phyloP scores from a whole-genome alignment of 2,329 filamentous ascomycete genomes.

The Gaeumannomyces sp. region DNA sequence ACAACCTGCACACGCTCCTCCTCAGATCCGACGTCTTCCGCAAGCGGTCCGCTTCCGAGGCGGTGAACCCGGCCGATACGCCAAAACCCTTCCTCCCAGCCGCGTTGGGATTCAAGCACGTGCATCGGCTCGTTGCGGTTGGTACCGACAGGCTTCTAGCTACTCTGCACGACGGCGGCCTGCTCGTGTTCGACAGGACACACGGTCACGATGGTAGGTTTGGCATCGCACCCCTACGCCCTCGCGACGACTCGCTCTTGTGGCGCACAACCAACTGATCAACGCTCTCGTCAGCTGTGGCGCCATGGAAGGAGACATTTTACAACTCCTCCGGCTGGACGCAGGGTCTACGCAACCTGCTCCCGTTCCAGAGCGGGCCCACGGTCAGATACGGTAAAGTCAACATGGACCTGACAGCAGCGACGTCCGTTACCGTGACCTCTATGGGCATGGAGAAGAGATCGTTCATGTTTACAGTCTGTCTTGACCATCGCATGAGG shows the following conservation, averaged over 20 bases:
- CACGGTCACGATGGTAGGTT: constrained; percentile 39
- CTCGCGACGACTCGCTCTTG: background rate
- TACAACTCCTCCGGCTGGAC: constrained; percentile 70
- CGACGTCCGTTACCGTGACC: constrained; percentile 55
- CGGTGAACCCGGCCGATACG: constrained; percentile 58
- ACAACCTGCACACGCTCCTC: constrained; percentile 77
- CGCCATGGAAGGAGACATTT: constrained; percentile 63
- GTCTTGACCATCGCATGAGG: constrained; percentile 80
- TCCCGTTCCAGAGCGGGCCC: constrained; percentile 60
- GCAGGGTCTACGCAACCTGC: constrained; percentile 57
- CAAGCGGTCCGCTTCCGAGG: constrained; percentile 51
- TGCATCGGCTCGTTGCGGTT: constrained; percentile 74
- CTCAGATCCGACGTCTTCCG: constrained; percentile 78
- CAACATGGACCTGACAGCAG: constrained; percentile 61
- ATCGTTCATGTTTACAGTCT: constrained; percentile 68
- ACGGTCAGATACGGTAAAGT: constrained; percentile 57
- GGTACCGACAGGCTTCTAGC: constrained; percentile 69
- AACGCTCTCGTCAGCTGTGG: constrained; percentile 9
- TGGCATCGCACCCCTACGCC: background rate
- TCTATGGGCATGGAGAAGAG: constrained; percentile 42
- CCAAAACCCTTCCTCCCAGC: constrained; percentile 69
- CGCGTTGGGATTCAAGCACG: constrained; percentile 69
- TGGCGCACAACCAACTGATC: background rate
- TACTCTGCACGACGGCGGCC: constrained; percentile 71
- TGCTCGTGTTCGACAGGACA: constrained; percentile 63